These are phyloP conservation scores for Daedaleopsis sinensis DNA, from an alignment of 768 basidiomycete species.

Conservation along the genomic window DNA sequence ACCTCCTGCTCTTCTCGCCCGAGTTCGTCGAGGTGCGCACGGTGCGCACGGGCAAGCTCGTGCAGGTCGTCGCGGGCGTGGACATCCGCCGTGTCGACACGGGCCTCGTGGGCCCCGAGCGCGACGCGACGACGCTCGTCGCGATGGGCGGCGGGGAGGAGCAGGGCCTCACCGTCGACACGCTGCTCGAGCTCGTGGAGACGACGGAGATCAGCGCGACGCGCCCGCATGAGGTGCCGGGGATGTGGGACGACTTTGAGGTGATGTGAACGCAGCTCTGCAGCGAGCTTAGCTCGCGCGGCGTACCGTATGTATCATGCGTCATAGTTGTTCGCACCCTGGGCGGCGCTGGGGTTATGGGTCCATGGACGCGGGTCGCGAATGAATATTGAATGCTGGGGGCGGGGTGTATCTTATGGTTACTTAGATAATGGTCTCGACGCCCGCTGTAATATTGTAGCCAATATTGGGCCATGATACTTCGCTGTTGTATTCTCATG, in stretches of 20 bases:
- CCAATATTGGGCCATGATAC: background rate
- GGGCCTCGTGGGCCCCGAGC: conserved; percentile 37
- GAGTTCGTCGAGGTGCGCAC: conserved; percentile 79
- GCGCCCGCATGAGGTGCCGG: conserved; percentile 34
- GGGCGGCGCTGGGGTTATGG: too few species aligned
- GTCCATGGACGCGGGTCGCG: too few species aligned
- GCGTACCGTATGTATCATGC: too few species aligned
- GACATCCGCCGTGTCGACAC: conserved; percentile 70
- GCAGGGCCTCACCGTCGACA: conserved; percentile 39
- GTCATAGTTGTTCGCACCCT: too few species aligned
- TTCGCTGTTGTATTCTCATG: background rate
- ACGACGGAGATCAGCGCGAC: conserved; percentile 57
- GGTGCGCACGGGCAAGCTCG: conserved; percentile 62
- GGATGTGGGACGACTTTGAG: conserved; percentile 78
- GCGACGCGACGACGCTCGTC: conserved; percentile 55
- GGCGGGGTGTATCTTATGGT: conserved; percentile 7
- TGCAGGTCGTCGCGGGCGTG: conserved; percentile 79
- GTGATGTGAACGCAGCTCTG: conserved; percentile 35
- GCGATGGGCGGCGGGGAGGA: conserved; percentile 65
- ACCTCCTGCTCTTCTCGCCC: conserved; percentile 73
- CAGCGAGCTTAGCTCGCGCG: too few species aligned
- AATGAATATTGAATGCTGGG: too few species aligned
- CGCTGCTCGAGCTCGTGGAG: conserved; percentile 68
- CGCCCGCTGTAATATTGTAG: conserved; percentile 5
- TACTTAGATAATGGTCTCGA: conserved; percentile 14